Base-by-base conservation (phyloP, 2,329 filamentous ascomycete species). In the Grosmannia clavigera region DNA sequence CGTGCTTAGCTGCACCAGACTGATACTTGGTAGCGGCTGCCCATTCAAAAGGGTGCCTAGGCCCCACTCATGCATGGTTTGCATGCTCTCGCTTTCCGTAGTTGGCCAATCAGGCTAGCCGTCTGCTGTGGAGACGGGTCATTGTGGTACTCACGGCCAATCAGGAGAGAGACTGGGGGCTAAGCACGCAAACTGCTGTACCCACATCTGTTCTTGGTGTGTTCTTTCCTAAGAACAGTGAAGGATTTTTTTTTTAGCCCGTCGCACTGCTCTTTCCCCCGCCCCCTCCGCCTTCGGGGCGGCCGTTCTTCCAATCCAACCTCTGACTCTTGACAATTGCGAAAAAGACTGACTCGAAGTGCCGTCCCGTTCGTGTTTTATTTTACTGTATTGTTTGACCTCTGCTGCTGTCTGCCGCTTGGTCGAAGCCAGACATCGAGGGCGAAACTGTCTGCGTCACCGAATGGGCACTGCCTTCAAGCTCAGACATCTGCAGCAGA, bases 221-320 rank as follows among this genome's bases (percentile, higher is more conserved):
- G 48, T 11, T 27, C n/a, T 12, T 31, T 50, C 43, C 51, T 29
- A 53, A 33, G 51, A 33, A 53, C 51, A 53, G 33, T 53, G 51
- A 27, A 48, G 9, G 5, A n/a, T 56, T 56, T 46, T 50, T 51
- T 60, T 61, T 58, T 58, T 61, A 51, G 22, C 35, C 61, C 29
- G 57, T 31, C 25, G 52, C n/a, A 33, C 19, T 54, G 14, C 56
- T 51, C 29, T 55, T 60, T 61, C 62, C 61, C 63, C 63, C 64
- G 63, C 64, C 64, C 63, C 61, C 64, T 65, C 64, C 64, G 63
- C 60, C 57, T 61, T 64, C 61, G 62, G 60, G 55, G 50, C 58
- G 16, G 58, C 61, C 60, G 57, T 51, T 61, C 52, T 63, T n/a
- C 54, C 35, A 58, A 61, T 61, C 62, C 53, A 52, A 59, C 58